Base-by-base conservation (phyloP, 352 stramenopile genomes). In the Globisporangium barbulae region DNA sequence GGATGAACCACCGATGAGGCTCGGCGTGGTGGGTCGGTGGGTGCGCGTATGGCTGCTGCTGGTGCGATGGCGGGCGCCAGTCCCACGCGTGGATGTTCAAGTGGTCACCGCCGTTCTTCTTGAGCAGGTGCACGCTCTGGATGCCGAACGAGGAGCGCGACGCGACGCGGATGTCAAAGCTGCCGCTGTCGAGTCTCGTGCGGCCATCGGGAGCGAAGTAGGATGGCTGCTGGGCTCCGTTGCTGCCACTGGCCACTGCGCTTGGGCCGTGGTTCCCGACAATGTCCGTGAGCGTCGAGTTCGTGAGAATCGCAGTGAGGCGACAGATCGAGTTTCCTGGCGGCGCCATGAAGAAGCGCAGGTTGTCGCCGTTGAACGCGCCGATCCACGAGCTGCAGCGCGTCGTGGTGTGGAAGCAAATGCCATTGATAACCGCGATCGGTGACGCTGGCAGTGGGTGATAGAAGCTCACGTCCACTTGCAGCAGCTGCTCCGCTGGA, bases 321-420 rank as follows among this genome's bases (percentile, higher is more conserved):
- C 71, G 69, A 2, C 72, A 47, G 37, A 89, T 58, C 15, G 67
- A 68, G 3, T 31, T 68, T 5, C 64, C 76, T 13, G 54, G 6
- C 22, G 78, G 76, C 33, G 76, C 59, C 31, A 74, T 72, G 52
- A 82, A 79, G 55, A 89, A 85, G 58, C 68, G 71, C 22, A 86
- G 21, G 42, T 69, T 69, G 13, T 64, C 65, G 42, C 76, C 65
- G n/a, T 58, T 53, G 37, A 73, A 85, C 0, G 50, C 58, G 9
- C 79, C 81, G 57, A 85, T 78, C 81, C 81, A 90, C 10, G 74
- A 75, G 53, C 77, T 88, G 63, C 81, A 86, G 0, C 69, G 73
- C 31, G 53, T 67, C 0, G 77, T 80, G 1, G 81, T 88, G 66
- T 90, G 79, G 58, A 90, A 78, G 55, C 81, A 90, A 30, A 90